These are phyloP conservation scores for Vicia sativa DNA, from an alignment of 306 rosid genomes.

Conservation along the genomic window DNA sequence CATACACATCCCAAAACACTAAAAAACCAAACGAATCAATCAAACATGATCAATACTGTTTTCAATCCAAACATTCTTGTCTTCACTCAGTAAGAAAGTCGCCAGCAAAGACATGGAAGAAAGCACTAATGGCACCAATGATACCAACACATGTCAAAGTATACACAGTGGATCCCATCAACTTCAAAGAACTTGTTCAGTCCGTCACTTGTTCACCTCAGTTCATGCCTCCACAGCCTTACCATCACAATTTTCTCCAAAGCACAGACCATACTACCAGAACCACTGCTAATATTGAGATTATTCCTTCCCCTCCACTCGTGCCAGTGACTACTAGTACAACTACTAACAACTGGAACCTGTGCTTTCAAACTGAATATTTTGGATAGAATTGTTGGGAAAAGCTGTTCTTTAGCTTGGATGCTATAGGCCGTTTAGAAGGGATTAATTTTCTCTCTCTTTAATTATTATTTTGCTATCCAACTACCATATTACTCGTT, in stretches of 20 bases:
- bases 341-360: slow-evolving; percentile 38
- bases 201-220: slow-evolving; percentile 68
- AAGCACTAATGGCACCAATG: slow-evolving; percentile 69
- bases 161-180: slow-evolving; percentile 72
- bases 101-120: slow-evolving; percentile 61
- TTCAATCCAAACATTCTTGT: neutral
- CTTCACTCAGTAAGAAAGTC: slow-evolving; percentile 61
- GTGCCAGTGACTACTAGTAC: no score
- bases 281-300: slow-evolving; percentile 12
- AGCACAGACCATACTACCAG: no score
- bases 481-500: no score
- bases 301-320: no score
- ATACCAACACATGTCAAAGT: no score
- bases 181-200: slow-evolving; percentile 75
- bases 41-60: slow-evolving; percentile 13
- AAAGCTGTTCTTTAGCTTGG: neutral
- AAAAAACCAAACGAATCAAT: neutral
- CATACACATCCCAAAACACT: slow-evolving; percentile 15
- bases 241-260: slow-evolving; percentile 30
- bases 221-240: slow-evolving; percentile 31
- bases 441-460: neutral
- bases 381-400: no score
- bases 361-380: slow-evolving; percentile 39
- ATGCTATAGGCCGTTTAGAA: neutral
- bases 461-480: neutral